These are phyloP conservation scores for Aspergillus funiculosus DNA, from an alignment of 495 filamentous ascomycete species.

Conservation along the genomic window DNA sequence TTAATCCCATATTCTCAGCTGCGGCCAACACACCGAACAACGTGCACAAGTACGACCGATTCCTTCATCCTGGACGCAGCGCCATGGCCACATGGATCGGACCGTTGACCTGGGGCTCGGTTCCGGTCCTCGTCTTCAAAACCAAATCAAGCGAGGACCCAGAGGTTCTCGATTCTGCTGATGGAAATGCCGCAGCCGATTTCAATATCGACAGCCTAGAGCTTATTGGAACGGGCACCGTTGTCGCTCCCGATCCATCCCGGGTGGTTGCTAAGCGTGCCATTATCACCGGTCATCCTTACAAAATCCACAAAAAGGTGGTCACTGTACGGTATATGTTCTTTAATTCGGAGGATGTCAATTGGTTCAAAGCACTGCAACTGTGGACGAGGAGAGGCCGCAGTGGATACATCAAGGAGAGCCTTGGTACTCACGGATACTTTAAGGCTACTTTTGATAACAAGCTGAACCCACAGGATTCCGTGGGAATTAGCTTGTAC, in stretches of 20 bases:
- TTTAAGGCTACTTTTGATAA: slow-evolving; percentile 98
- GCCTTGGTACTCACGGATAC: slow-evolving; percentile 93
- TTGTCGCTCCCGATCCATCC: slow-evolving; percentile 66
- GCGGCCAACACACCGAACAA: slow-evolving; percentile 82
- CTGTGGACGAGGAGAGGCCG: slow-evolving; percentile 89
- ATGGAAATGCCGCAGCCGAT: slow-evolving; percentile 22
- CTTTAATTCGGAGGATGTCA: slow-evolving; percentile 90
- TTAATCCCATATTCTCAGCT: slow-evolving; percentile 87
- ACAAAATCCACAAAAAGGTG: slow-evolving; percentile 95
- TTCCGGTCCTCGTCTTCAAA: slow-evolving; percentile 84
- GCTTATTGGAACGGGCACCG: slow-evolving; percentile 79
- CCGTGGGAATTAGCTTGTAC: slow-evolving; percentile 86
- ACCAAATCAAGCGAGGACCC: slow-evolving; percentile 35
- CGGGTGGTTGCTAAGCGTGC: slow-evolving; percentile 90
- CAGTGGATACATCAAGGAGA: slow-evolving; percentile 86
- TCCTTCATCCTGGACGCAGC: slow-evolving; percentile 81
- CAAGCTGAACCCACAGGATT: slow-evolving; percentile 88
- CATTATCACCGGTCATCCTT: slow-evolving; percentile 91
- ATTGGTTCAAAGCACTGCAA: slow-evolving; percentile 94
- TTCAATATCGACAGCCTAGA: slow-evolving; percentile 43
- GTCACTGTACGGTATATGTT: slow-evolving; percentile 99
- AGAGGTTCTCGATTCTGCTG: slow-evolving; percentile 36
- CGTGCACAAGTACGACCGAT: slow-evolving; percentile 94
- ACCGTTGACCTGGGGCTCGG: slow-evolving; percentile 85
- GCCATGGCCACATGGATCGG: slow-evolving; percentile 88